Conservation (phyloP, 2,329 filamentous ascomycete species). For the Allantophomopsis lycopodina region DNA sequence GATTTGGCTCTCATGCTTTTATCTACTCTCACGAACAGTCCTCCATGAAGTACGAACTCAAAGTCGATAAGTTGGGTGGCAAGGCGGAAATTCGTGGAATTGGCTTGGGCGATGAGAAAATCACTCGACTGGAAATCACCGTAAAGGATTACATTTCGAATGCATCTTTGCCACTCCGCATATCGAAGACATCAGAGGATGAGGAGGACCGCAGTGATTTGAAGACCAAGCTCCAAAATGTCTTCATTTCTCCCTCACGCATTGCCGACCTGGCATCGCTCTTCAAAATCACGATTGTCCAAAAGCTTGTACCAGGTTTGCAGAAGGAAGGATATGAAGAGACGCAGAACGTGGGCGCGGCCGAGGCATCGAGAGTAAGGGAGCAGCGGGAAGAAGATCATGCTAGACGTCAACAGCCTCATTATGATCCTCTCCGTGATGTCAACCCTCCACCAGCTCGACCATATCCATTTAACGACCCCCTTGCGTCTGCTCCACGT, state of each 20-base stretch:
- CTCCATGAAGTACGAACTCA: slow-evolving; percentile 70
- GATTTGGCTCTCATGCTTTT: slow-evolving; percentile 60
- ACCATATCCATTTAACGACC: slow-evolving; percentile 55
- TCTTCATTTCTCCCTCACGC: slow-evolving; percentile 63
- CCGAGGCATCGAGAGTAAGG: slow-evolving; percentile 26
- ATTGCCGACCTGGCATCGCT: slow-evolving; percentile 55
- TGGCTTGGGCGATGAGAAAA: slow-evolving; percentile 68
- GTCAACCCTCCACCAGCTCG: slow-evolving; percentile 44
- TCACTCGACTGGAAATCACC: slow-evolving; percentile 61
- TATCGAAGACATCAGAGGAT: slow-evolving; percentile 29
- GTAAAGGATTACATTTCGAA: slow-evolving; percentile 63
- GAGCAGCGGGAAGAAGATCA: slow-evolving; percentile 25
- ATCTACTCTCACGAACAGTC: slow-evolving; percentile 80
- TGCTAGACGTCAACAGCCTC: slow-evolving; percentile 24
- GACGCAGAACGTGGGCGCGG: slow-evolving; percentile 21
- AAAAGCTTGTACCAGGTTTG: slow-evolving; percentile 67
- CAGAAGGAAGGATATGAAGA: slow-evolving; percentile 72
- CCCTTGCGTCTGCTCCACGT: slow-evolving; percentile 45
- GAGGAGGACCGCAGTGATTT: slow-evolving; percentile 38
- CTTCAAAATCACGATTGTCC: slow-evolving; percentile 68
- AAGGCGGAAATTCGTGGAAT: slow-evolving; percentile 78
- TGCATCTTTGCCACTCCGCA: slow-evolving; percentile 38
- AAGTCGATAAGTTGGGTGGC: slow-evolving; percentile 66
- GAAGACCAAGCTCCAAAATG: slow-evolving; percentile 32
- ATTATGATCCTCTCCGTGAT: slow-evolving; percentile 27